Percentiles rank a stretch among this genome's conserved stretches.
Conservation (phyloP, 164 flowering plant genomes). For the Annona squamosa region DNA sequence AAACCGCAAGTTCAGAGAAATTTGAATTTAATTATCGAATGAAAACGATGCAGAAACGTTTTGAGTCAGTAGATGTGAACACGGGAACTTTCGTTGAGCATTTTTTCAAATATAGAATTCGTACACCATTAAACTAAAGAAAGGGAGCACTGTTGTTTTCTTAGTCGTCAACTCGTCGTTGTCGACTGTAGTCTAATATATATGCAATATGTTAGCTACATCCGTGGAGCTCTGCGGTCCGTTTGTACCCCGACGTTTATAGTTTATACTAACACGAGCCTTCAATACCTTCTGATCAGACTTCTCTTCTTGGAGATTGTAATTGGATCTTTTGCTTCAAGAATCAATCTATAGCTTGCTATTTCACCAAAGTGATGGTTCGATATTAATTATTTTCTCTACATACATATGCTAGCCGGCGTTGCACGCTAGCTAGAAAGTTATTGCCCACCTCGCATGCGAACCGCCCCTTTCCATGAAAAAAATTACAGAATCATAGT, state of each 20-base stretch:
- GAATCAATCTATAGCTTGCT: not conserved
- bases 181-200: too few species aligned
- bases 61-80: conserved; percentile 6
- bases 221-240: not conserved
- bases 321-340: not conserved
- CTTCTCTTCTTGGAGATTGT: not conserved
- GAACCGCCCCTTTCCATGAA: too few species aligned
- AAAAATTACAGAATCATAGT: too few species aligned
- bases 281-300: too few species aligned
- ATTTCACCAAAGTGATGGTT: too few species aligned
- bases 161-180: too few species aligned
- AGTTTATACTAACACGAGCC: not conserved
- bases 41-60: not conserved
- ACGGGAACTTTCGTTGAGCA: not conserved
- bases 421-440: too few species aligned
- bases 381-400: too few species aligned
- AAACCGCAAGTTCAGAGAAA: not conserved
- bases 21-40: not conserved
- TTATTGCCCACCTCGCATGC: too few species aligned
- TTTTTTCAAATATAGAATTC: too few species aligned
- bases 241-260: not conserved
- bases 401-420: too few species aligned
- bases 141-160: not conserved
- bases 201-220: not conserved
- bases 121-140: not conserved